These are phyloP conservation scores for Blastocystis sp. DNA, from an alignment of 352 stramenopile genomes.

Conservation along the genomic window DNA sequence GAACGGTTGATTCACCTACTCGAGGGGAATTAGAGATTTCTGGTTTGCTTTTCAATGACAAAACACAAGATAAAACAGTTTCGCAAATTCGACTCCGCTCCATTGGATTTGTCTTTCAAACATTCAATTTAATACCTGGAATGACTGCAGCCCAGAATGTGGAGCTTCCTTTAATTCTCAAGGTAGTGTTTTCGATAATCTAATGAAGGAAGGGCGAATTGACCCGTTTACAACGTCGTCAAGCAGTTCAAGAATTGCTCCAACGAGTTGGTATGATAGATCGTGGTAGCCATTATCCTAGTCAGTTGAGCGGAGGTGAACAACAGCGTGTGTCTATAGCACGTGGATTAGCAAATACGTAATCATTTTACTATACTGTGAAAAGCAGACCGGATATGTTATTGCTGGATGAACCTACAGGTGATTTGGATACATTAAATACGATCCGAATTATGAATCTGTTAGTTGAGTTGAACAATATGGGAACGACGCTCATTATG, in stretches of 20 bases:
- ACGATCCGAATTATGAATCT: slow-evolving; percentile 70
- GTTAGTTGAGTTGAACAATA: slow-evolving; percentile 64
- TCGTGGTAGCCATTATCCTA: slow-evolving; percentile 63
- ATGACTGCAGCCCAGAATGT: slow-evolving; percentile 70
- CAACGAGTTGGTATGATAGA: slow-evolving; percentile 67
- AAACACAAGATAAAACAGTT: slow-evolving; percentile 54
- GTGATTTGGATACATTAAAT: slow-evolving; percentile 71
- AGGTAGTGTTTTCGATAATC: neutral
- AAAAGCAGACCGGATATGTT: slow-evolving; percentile 62
- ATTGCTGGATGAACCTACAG: slow-evolving; percentile 71
- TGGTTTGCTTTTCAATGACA: slow-evolving; percentile 32
- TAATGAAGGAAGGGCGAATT: slow-evolving; percentile 15
- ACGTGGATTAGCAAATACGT: slow-evolving; percentile 69
- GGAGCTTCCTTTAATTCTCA: slow-evolving; percentile 55
- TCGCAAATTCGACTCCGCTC: slow-evolving; percentile 64
- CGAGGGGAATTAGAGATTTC: slow-evolving; percentile 61
- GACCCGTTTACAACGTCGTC: neutral
- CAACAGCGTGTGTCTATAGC: slow-evolving; percentile 71
- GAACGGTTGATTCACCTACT: slow-evolving; percentile 63
- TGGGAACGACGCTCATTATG: slow-evolving; percentile 70
- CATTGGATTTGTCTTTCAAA: slow-evolving; percentile 70
- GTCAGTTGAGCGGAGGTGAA: slow-evolving; percentile 70
- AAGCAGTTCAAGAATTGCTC: slow-evolving; percentile 61
- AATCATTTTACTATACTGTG: no score
- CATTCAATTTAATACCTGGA: slow-evolving; percentile 69